These are phyloP conservation scores for Chlamydomonas schloesseri DNA, from an alignment of 139 green algal genomes.

Conservation along the genomic window DNA sequence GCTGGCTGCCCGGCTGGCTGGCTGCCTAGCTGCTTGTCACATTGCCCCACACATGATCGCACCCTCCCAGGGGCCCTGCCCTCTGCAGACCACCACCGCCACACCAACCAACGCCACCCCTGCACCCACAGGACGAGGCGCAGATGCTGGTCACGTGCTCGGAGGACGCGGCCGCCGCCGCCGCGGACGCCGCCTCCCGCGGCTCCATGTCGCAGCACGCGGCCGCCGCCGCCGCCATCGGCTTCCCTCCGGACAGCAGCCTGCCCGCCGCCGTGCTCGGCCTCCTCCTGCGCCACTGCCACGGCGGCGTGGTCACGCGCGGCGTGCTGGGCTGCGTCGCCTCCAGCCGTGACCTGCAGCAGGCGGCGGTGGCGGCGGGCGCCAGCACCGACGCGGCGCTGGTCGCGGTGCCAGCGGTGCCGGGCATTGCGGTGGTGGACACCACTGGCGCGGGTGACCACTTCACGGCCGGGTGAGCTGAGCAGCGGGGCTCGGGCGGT, in stretches of 20 bases:
- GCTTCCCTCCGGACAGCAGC: constrained; percentile 13
- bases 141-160: constrained; percentile 18
- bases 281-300: constrained; percentile 54
- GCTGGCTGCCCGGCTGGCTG: too few species aligned
- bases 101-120: too few species aligned
- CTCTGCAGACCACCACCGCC: too few species aligned
- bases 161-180: background rate
- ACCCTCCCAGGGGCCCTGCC: too few species aligned
- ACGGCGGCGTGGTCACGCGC: constrained; percentile 67
- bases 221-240: background rate
- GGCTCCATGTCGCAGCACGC: background rate
- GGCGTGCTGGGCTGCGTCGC: constrained; percentile 30
- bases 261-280: constrained; percentile 40
- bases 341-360: background rate
- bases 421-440: constrained; percentile 67
- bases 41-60: too few species aligned
- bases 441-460: constrained; percentile 78
- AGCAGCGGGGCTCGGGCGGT: background rate
- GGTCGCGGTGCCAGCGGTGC: constrained; percentile 56
- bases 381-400: background rate
- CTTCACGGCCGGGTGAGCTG: constrained; percentile 67
- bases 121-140: constrained; percentile 26
- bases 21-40: too few species aligned
- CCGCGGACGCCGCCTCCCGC: background rate
- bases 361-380: background rate